Evolutionary conservation across 2,329 filamentous ascomycete genomes (phyloP).

Genomic region (Colletotrichum tabaci): DNA sequence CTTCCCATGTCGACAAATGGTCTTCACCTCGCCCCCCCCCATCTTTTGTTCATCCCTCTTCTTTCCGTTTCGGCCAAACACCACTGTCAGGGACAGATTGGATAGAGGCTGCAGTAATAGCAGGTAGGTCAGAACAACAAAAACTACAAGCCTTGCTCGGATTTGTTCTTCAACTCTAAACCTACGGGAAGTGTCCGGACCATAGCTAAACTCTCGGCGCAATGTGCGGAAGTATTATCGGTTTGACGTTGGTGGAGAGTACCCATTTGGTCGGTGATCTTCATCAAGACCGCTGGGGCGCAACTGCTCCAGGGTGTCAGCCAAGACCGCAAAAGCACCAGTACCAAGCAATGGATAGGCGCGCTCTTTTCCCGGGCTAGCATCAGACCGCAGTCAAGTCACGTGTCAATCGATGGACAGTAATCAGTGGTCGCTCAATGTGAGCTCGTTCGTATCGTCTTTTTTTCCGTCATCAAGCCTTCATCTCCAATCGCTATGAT

Average conservation of each 20-base stretch:
- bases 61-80: background rate
- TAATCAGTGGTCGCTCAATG: conserved; percentile 26
- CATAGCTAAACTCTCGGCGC: background rate
- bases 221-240: conserved; percentile 10
- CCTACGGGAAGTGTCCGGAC: background rate
- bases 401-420: background rate
- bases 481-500: conserved; percentile 42
- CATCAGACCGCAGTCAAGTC: background rate
- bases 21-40: background rate
- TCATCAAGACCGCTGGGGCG: conserved; percentile 11
- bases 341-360: background rate
- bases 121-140: background rate
- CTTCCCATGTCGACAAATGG: background rate
- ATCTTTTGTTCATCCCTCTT: background rate
- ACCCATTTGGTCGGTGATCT: conserved; percentile 28
- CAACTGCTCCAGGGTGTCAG: background rate
- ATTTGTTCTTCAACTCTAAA: background rate
- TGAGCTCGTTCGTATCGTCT: conserved; percentile 37
- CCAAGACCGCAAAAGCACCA: conserved; percentile 18
- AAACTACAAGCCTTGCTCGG: background rate
- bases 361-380: background rate
- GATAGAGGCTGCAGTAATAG: background rate
- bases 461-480: conserved; percentile 38
- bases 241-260: conserved; percentile 29
- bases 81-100: background rate